Percentiles rank a stretch among this genome's conserved stretches.
Evolutionary conservation across 352 stramenopile genomes (phyloP).

Genomic region (Phytophthora fragariaefolia): DNA sequence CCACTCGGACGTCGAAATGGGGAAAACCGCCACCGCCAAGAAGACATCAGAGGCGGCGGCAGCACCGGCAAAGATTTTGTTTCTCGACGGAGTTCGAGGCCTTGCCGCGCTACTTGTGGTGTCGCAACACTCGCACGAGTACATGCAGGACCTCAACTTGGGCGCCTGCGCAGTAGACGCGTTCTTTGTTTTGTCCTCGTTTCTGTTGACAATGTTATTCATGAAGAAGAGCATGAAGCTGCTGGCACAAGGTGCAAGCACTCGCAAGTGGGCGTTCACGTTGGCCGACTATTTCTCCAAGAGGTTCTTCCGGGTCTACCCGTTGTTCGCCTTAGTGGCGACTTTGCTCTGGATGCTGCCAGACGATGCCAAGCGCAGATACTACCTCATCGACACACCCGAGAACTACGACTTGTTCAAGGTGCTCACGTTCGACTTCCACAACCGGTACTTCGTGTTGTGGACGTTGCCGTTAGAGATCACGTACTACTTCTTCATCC

Average conservation of each 20-base stretch:
- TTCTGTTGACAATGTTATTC: slow-evolving; percentile 48
- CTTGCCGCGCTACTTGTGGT: slow-evolving; percentile 44
- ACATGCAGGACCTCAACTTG: slow-evolving; percentile 34
- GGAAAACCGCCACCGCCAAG: background rate
- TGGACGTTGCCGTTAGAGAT: slow-evolving; percentile 41
- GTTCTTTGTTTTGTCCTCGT: slow-evolving; percentile 56
- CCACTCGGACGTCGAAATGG: background rate
- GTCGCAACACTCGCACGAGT: slow-evolving; percentile 33
- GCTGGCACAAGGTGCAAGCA: slow-evolving; percentile 22
- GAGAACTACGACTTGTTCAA: slow-evolving; percentile 42
- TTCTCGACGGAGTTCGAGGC: slow-evolving; percentile 48
- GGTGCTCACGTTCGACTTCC: slow-evolving; percentile 46
- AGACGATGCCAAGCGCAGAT: slow-evolving; percentile 22
- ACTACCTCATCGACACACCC: slow-evolving; percentile 32
- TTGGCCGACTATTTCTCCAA: slow-evolving; percentile 40
- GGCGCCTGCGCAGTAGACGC: slow-evolving; percentile 38
- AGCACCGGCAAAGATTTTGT: slow-evolving; percentile 35
- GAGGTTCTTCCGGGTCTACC: slow-evolving; percentile 59
- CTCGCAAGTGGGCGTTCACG: slow-evolving; percentile 28
- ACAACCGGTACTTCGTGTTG: slow-evolving; percentile 46
- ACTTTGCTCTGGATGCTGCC: slow-evolving; percentile 39
- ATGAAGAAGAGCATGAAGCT: slow-evolving; percentile 37
- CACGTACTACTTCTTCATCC: slow-evolving; percentile 53
- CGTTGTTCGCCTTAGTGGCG: slow-evolving; percentile 45
- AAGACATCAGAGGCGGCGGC: background rate